Evolutionary conservation across 2,329 filamentous ascomycete genomes (phyloP).

Genomic region (Claviceps sp.): DNA sequence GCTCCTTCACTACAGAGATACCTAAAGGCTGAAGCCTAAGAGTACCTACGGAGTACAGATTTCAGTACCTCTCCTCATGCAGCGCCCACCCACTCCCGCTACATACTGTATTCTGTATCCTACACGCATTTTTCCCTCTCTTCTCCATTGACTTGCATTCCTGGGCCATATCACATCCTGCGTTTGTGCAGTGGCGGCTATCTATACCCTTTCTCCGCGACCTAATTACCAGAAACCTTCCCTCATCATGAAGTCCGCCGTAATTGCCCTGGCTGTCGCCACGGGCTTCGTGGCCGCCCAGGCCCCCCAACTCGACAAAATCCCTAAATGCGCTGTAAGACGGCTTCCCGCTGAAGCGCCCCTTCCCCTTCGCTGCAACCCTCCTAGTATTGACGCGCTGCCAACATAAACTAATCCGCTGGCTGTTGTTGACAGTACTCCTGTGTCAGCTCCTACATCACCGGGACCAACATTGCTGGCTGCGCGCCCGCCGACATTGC

Average conservation of each 20-base stretch:
- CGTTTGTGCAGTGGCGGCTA: not conserved
- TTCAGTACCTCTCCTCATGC: too few relatives aligned
- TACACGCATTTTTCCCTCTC: too few relatives aligned
- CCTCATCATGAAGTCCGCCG: conserved; percentile 22
- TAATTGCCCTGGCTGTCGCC: conserved; percentile 17
- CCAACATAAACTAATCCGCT: too few relatives aligned
- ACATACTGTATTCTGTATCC: not conserved
- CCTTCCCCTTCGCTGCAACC: not conserved
- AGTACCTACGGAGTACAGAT: too few relatives aligned
- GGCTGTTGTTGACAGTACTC: conserved; percentile 14
- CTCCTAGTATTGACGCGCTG: too few relatives aligned
- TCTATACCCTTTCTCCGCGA: not conserved
- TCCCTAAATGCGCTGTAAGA: conserved; percentile 20
- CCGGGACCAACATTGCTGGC: conserved; percentile 21
- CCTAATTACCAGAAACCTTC: not conserved
- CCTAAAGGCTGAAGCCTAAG: too few relatives aligned
- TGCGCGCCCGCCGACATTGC: conserved; percentile 24
- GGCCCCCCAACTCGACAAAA: conserved; percentile 10
- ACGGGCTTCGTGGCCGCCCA: conserved; percentile 23
- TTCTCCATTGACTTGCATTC: not conserved
- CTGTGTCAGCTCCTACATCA: conserved; percentile 20
- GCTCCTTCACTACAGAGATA: too few relatives aligned
- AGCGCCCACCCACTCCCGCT: not conserved
- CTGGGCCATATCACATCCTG: not conserved
- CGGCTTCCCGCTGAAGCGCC: not conserved